Evolutionary conservation across 352 stramenopile species (phyloP).

Genomic region (Phytopythium helicoides): DNA sequence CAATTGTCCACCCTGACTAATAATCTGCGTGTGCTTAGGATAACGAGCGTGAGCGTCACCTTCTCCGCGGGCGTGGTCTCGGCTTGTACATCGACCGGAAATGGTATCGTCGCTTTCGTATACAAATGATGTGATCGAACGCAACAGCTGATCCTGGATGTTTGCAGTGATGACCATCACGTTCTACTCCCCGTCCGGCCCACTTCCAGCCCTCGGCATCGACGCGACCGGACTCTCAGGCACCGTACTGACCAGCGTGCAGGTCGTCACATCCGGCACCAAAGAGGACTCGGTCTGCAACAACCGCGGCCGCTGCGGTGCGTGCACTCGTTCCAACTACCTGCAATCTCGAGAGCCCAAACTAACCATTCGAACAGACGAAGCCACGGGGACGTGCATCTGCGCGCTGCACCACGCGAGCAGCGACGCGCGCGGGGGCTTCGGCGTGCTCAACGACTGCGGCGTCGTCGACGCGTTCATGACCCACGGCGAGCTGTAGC

Average conservation of each 20-base stretch:
- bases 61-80: conserved; percentile 27
- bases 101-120: conserved; percentile 41
- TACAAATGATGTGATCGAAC: no score
- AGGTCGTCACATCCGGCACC: conserved; percentile 31
- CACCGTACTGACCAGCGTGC: conserved; percentile 25
- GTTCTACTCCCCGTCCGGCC: conserved; percentile 65
- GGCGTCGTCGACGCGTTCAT: conserved; percentile 62
- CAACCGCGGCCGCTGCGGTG: conserved; percentile 70
- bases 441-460: conserved; percentile 57
- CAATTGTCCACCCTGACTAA: not conserved
- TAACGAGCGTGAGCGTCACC: conserved; percentile 43
- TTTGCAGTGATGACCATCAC: conserved; percentile 34
- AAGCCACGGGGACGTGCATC: conserved; percentile 56
- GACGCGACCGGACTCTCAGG: conserved; percentile 28
- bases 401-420: conserved; percentile 59
- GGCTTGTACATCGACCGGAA: conserved; percentile 40
- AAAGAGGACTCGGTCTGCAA: conserved; percentile 78
- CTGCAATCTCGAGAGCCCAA: not conserved
- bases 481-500: conserved; percentile 53
- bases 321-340: conserved; percentile 1
- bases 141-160: not conserved
- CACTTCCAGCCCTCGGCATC: conserved; percentile 48
- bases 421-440: conserved; percentile 48
- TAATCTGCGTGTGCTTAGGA: conserved; percentile 32
- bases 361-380: conserved; percentile 28